Conservation (phyloP, 2,329 filamentous ascomycete genomes). For the Ustulina deusta region DNA sequence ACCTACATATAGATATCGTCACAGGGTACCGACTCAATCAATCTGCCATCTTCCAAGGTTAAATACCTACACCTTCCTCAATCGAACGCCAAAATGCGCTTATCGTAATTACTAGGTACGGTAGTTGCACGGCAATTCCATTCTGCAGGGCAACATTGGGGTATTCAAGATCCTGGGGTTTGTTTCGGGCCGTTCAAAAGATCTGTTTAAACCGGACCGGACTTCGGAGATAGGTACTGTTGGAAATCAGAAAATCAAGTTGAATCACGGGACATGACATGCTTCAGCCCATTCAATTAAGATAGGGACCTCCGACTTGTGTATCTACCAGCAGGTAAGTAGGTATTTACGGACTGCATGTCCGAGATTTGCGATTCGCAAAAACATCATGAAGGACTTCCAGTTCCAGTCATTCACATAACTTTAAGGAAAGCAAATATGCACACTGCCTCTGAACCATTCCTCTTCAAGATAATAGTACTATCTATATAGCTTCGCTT, state of each 20-base stretch:
- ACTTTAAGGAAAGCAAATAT: too few relatives aligned
- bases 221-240: not conserved
- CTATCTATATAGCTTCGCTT: too few relatives aligned
- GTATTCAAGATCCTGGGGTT: conserved; percentile 16
- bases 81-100: not conserved
- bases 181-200: not conserved
- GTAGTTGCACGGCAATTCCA: not conserved
- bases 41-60: not conserved
- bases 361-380: not conserved
- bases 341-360: conserved; percentile 15
- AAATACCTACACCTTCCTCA: not conserved
- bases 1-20: too few relatives aligned
- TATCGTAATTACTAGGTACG: not conserved
- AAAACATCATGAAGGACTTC: not conserved
- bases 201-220: not conserved
- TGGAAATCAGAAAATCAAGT: not conserved
- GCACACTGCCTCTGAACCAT: not conserved
- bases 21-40: not conserved
- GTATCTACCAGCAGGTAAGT: too few relatives aligned
- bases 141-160: conserved; percentile 1
- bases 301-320: too few relatives aligned
- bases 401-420: not conserved
- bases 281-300: not conserved
- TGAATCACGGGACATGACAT: not conserved
- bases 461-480: too few relatives aligned